These are phyloP conservation scores for Neckera pumila DNA, from an alignment of 225 moss, liverwort and hornwort genomes.

Conservation along the genomic window DNA sequence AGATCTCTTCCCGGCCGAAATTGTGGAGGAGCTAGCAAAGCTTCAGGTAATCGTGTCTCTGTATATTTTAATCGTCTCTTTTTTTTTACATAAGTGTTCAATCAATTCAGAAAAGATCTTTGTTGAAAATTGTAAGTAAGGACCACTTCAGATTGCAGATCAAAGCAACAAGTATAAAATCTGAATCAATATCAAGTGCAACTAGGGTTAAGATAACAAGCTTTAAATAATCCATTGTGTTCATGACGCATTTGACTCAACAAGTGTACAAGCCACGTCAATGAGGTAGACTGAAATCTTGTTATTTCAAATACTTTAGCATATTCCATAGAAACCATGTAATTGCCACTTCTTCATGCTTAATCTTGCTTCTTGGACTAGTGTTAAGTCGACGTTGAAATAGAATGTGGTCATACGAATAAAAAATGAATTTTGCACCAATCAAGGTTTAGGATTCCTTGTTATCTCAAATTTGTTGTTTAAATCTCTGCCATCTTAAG, in stretches of 20 bases:
- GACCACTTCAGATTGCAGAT: background rate
- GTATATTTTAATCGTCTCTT: background rate
- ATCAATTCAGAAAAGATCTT: background rate
- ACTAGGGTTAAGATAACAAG: background rate
- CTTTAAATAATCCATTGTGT: background rate
- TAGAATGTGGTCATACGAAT: background rate
- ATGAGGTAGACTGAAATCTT: background rate
- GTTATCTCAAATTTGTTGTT: background rate
- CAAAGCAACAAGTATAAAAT: background rate
- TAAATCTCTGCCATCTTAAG: background rate
- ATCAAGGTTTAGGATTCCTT: background rate
- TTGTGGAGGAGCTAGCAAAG: conserved; percentile 97
- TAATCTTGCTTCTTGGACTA: background rate
- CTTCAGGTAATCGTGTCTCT: conserved; percentile 57
- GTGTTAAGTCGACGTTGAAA: background rate
- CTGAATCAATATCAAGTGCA: background rate
- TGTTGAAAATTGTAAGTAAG: background rate
- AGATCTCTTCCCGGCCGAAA: conserved; percentile 90
- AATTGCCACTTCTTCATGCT: background rate
- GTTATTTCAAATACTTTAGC: background rate
- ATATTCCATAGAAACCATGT: background rate
- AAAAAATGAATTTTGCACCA: background rate
- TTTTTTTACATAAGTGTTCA: background rate
- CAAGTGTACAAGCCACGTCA: background rate
- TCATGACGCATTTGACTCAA: background rate